These are phyloP conservation scores for Amaranthus hypochondriacus DNA, from an alignment of 148 eudicot genomes.

Conservation along the genomic window DNA sequence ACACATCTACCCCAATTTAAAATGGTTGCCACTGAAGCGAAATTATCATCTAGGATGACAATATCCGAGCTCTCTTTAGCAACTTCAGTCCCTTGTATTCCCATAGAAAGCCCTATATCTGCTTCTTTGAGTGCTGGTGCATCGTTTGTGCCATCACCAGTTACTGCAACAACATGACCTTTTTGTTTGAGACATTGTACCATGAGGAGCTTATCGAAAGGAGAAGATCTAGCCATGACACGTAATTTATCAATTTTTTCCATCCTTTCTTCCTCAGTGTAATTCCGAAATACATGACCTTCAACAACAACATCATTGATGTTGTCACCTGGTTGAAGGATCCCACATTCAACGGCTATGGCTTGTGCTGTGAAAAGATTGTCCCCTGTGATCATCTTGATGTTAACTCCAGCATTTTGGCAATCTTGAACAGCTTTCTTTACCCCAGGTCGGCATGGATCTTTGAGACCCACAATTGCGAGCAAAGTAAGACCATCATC, in stretches of 20 bases:
- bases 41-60: constrained; percentile 33
- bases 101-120: constrained; percentile 23
- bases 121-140: constrained; percentile 33
- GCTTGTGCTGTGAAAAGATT: constrained; percentile 29
- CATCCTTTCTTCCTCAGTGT: constrained; percentile 25
- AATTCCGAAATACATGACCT: constrained; percentile 23
- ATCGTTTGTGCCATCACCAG: constrained; percentile 37
- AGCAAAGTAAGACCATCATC: constrained; percentile 20
- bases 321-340: constrained; percentile 18
- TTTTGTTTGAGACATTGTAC: constrained; percentile 30
- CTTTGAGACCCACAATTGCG: constrained; percentile 28
- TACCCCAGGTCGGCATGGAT: constrained; percentile 31
- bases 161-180: constrained; percentile 36
- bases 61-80: constrained; percentile 38
- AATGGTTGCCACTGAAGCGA: constrained; percentile 32
- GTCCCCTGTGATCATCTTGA: constrained; percentile 35
- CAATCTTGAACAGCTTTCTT: constrained; percentile 29
- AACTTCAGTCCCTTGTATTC: constrained; percentile 28
- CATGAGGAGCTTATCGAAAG: constrained; percentile 34
- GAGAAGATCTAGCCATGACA: constrained; percentile 35
- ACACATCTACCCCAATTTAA: constrained; percentile 34
- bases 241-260: constrained; percentile 25
- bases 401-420: constrained; percentile 27
- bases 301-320: constrained; percentile 17
- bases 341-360: constrained; percentile 30